Evolutionary conservation across 352 stramenopile genomes (phyloP), one percentile per base, ranked within the genome.

Genomic region (Phytophthora fragariaefolia): DNA sequence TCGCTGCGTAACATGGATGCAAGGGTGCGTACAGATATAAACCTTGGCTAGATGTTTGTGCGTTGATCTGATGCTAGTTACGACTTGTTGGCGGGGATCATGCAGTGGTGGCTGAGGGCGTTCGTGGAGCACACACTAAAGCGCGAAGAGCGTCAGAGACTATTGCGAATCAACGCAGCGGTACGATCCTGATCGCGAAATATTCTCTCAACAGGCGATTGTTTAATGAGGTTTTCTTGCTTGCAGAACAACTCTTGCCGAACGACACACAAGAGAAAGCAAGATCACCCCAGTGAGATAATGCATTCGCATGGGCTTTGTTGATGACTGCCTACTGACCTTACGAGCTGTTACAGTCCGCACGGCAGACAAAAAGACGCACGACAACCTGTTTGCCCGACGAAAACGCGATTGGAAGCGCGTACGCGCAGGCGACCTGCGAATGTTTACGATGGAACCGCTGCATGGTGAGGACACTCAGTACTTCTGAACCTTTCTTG

Each of bases 121-220:
- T 93, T 89, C 54, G 82, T 91, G 9, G 78, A 93, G 58, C 85
- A 93, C 63, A 83, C 83, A 10, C 59, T 93, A 32, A 78, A 93
- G 57, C 81, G 83, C 13, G 73, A 84, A n/a, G 65, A 73, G 48
- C 79, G 82, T 23, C 71, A 87, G 46, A 79, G 76, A 60, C 77
- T 81, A 43, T 57, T 90, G 23, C 80, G 84, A 43, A 58, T 74
- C 4, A 64, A 69, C 26, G 79, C 79, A n/a, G 66, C 52, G 61
- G 76, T 85, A 42, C 13, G 34, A 20, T 18, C 34, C 13, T 7
- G 8, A 15, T 3, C 13, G 34, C 13, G 13, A 6, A 18, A 7
- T 18, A 18, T 42, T 5, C 18, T 20, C 13, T 42, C 34, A 18
- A 6, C 13, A 58, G 12, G 15, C 46, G 26, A 8, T 26, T 38